Base-by-base conservation (phyloP, 1,139 yeast genomes). In the Suhomyces chickasaworum region DNA sequence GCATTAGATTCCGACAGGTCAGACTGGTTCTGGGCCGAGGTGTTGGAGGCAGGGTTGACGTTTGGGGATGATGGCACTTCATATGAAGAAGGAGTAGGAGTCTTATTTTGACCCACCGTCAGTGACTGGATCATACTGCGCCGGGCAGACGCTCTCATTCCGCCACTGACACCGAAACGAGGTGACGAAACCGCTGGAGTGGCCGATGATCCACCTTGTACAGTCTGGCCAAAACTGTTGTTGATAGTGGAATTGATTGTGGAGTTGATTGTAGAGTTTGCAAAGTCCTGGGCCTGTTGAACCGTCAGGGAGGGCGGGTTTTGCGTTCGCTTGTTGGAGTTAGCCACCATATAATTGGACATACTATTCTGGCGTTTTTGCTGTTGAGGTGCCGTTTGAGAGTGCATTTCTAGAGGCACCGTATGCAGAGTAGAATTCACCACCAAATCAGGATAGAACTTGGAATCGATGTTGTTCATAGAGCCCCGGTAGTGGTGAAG, bases 11-110 rank as follows among this genome's bases (percentile, higher is more conserved):
- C 78, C 1, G 76, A 68, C 75, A 69, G 75, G 53, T 73, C 77
- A 7, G 74, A 69, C 39, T 68, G 63, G 52, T 70, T 69, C 44
- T 65, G 72, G 12, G 56, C 64, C 6, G 68, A 58, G 13, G 56
- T 41, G 46, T 58, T 45, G 27, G 69, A 58, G 48, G 63, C 54
- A n/a, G 61, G 65, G 48, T 65, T 65, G 25, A 61, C 61, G 43
- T 61, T 68, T 12, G 79, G 78, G 49, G 74, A 68, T 17, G 71
- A 65, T 3, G 79, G 79, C 10, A 73, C 67, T 30, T 73, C 78
- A 55, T 70, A 73, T 12, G 72, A 58, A 13, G 76, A 66, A 15
- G 76, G 76, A 0, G 78, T 69, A 2, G 78, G 77, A 10, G 78
- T 73, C 45, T 69, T 70, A 48, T 55, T 59, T 39, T 35, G 45